A percentile compares a stretch with the other conserved stretches of the same genome.
Evolutionary conservation across 805 yeast species (phyloP).

Genomic region (Candida manassasensis): DNA sequence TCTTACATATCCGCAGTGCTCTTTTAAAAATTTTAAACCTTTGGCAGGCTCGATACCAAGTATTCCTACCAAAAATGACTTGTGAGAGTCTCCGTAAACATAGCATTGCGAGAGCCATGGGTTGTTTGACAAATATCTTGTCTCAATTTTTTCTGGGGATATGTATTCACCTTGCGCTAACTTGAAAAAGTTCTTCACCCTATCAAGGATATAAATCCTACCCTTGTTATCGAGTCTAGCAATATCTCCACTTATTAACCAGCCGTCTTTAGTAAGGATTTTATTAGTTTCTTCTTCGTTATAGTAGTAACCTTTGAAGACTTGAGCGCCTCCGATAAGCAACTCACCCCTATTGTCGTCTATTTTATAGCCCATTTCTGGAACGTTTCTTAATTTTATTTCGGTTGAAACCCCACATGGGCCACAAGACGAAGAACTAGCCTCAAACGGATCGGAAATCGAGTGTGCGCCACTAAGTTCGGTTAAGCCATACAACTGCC

Average conservation of each 20-base stretch:
- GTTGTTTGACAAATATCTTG: constrained; percentile 21
- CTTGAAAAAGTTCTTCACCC: constrained; percentile 41
- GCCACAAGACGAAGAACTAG: constrained; percentile 39
- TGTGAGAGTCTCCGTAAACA: constrained; percentile 25
- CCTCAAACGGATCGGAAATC: constrained; percentile 37
- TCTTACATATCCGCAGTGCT: constrained; percentile 10
- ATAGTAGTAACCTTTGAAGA: constrained; percentile 45
- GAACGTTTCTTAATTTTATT: constrained; percentile 53
- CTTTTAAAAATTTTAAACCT: constrained; percentile 15
- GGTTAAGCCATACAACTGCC: constrained; percentile 70
- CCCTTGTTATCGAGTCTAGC: constrained; percentile 25
- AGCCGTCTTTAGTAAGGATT: constrained; percentile 53
- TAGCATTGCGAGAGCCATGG: constrained; percentile 22
- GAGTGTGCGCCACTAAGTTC: constrained; percentile 57
- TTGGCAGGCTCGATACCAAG: constrained; percentile 51
- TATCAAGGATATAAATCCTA: constrained; percentile 41
- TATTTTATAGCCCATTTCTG: constrained; percentile 50
- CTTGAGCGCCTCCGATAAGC: constrained; percentile 50
- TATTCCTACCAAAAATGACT: constrained; percentile 22
- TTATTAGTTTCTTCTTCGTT: constrained; percentile 43
- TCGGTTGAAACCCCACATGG: constrained; percentile 49
- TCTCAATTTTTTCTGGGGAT: constrained; percentile 37
- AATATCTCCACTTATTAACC: constrained; percentile 57
- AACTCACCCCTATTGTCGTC: constrained; percentile 42
- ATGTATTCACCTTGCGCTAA: constrained; percentile 47